phyloP scores from a whole-genome alignment of 345 rosid genomes.

The Isatis tinctoria region DNA sequence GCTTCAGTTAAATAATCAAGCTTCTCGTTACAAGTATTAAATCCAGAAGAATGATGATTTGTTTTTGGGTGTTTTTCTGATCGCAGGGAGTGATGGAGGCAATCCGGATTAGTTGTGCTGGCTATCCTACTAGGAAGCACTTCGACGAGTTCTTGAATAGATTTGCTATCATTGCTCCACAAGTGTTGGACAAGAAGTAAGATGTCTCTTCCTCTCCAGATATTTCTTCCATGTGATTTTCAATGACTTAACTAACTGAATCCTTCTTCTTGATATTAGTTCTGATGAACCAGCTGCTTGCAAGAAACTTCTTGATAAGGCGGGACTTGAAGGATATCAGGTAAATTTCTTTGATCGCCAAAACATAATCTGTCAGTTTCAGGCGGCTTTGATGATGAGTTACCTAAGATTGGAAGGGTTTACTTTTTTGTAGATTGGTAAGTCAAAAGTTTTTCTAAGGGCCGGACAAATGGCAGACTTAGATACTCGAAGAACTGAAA shows the following conservation, averaged over 20 bases:
- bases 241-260: conserved; percentile 12
- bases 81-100: conserved; percentile 98
- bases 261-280: conserved; percentile 33
- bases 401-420: conserved; percentile 22
- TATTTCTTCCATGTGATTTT: neutral
- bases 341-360: conserved; percentile 34
- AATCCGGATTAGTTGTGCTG: conserved; percentile 97
- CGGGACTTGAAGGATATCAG: conserved; percentile 88
- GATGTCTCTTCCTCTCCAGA: conserved; percentile 11
- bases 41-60: neutral
- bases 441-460: conserved; percentile 87
- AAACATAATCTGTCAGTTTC: neutral
- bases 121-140: conserved; percentile 87
- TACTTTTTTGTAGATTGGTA: conserved; percentile 74
- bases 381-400: conserved; percentile 18
- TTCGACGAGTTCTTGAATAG: conserved; percentile 85
- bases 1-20: neutral
- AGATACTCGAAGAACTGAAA: conserved; percentile 83
- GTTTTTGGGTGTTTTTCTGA: neutral
- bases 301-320: conserved; percentile 80
- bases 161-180: conserved; percentile 78
- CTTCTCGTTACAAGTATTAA: neutral
- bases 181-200: conserved; percentile 77
- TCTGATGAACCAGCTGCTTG: conserved; percentile 78
- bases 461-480: conserved; percentile 99